Evolutionary conservation across 1,284 basidiomycete species (phyloP), one percentile per base, ranked within the genome.

Genomic region (Anthracocystis setariae): DNA sequence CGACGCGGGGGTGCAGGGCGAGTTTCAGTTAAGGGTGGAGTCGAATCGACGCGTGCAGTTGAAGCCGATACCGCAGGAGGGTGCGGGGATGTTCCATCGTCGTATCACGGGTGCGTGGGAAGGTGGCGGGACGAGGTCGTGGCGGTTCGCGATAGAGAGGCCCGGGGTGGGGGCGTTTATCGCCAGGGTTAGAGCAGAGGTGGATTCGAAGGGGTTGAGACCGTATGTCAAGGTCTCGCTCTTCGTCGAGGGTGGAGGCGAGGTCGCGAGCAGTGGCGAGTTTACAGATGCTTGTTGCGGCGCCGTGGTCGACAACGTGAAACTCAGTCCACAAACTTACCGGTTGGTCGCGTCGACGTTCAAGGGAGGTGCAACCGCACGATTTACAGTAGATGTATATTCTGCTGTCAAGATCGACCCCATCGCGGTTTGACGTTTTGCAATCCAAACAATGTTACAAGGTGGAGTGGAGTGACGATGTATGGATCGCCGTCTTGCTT

Each of bases 1-100:
- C 78, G 90, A 91, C 67, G 88, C 92, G 0, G 86, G 86, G 7
- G 87, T 90, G 62, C 84, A 86, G 3, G 92, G 91, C 3, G 71
- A 86, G 15, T 95, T 89, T 82, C 85, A 85, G 0, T 82, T 96
- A 21, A 84, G 84, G 20, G 83, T 92, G 3, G 88, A 91, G 39
- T 42, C 52, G 45, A 86, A 88, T 0, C 78, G 84, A 20, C 86
- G 87, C 0, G 42, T 86, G 9, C 58, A 70, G 3, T 24, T 87
- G 7, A 54, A 76, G 8, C 61, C 81, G 0, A 83, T 87, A 8
- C 84, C 86, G 0, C 88, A 89, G 55, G 94, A 97, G 83, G 93
- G 93, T 0, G 92, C 93, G 0, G 94, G 94, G 0, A 92, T 96
- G 93, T 95, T 90, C 79, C 85, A 84, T 29, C 90, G 91, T 65